A percentile compares a stretch with the other conserved stretches of the same genome.
phyloP scores from a whole-genome alignment of 768 basidiomycete species.

The Mycena rosella region DNA sequence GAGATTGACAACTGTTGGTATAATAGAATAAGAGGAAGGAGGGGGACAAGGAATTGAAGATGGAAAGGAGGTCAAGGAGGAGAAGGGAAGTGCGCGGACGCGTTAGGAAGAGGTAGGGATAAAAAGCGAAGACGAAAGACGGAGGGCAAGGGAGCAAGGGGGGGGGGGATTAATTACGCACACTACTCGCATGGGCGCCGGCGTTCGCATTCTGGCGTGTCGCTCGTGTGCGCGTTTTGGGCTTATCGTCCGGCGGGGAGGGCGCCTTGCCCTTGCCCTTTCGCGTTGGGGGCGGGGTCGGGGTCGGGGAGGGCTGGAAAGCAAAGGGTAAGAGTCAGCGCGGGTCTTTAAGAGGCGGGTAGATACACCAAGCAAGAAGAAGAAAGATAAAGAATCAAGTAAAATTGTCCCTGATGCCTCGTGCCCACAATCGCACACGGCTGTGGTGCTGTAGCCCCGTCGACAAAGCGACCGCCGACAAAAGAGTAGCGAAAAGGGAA shows the following conservation, averaged over 20 bases:
- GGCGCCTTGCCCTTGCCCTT: conserved; percentile 29
- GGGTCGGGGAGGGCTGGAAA: not conserved
- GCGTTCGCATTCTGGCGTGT: not conserved
- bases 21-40: not conserved
- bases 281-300: not conserved
- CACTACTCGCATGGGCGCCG: not conserved
- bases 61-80: not conserved
- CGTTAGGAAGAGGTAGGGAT: too few relatives aligned
- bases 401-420: too few relatives aligned
- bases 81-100: too few relatives aligned
- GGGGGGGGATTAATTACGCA: not conserved
- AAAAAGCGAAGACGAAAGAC: too few relatives aligned
- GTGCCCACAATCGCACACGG: too few relatives aligned
- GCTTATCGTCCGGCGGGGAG: not conserved
- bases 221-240: not conserved
- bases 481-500: too few relatives aligned
- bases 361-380: not conserved
- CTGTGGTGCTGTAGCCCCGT: too few relatives aligned
- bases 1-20: not conserved
- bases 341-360: not conserved
- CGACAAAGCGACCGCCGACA: too few relatives aligned
- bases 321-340: not conserved
- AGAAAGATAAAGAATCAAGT: not conserved
- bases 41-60: not conserved
- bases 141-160: not conserved